These are phyloP conservation scores for Osmanthus fragrans DNA, from an alignment of 257 asterid species.

Conservation along the genomic window DNA sequence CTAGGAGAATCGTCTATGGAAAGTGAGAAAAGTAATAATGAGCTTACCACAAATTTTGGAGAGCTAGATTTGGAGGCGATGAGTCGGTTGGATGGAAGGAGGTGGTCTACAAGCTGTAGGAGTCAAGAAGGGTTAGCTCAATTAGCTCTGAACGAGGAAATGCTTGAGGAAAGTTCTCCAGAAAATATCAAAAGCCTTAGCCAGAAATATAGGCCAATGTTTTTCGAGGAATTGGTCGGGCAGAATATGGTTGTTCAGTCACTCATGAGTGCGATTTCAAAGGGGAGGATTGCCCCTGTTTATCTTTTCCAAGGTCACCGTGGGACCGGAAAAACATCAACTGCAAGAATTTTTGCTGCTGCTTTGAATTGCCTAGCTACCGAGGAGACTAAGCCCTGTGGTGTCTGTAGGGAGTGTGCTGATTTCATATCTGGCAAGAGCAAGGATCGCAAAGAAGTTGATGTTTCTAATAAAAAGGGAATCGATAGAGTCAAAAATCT, in stretches of 20 bases:
- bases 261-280: slow-evolving; percentile 61
- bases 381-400: slow-evolving; percentile 84
- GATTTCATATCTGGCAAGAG: slow-evolving; percentile 76
- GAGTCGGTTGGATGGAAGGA: slow-evolving; percentile 77
- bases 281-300: slow-evolving; percentile 72
- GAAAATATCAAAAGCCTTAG: slow-evolving; percentile 76
- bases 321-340: slow-evolving; percentile 93
- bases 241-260: slow-evolving; percentile 85
- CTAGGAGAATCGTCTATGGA: slow-evolving; percentile 58
- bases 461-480: slow-evolving; percentile 75
- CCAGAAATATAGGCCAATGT: slow-evolving; percentile 85
- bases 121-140: slow-evolving; percentile 62
- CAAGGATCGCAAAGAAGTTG: slow-evolving; percentile 59
- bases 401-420: slow-evolving; percentile 80
- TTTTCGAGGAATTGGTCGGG: slow-evolving; percentile 82
- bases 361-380: slow-evolving; percentile 90
- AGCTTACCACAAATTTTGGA: slow-evolving; percentile 62
- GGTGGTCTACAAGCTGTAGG: slow-evolving; percentile 86
- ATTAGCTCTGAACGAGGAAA: too few relatives aligned
- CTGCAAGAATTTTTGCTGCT: slow-evolving; percentile 79
- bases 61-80: slow-evolving; percentile 89
- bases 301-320: slow-evolving; percentile 97
- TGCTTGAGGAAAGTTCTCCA: slow-evolving; percentile 52
- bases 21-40: slow-evolving; percentile 68
- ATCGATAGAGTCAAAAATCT: slow-evolving; percentile 53